Conservation (phyloP, 129 eudicot species). For the Chrysanthemum lavandulifolium region DNA sequence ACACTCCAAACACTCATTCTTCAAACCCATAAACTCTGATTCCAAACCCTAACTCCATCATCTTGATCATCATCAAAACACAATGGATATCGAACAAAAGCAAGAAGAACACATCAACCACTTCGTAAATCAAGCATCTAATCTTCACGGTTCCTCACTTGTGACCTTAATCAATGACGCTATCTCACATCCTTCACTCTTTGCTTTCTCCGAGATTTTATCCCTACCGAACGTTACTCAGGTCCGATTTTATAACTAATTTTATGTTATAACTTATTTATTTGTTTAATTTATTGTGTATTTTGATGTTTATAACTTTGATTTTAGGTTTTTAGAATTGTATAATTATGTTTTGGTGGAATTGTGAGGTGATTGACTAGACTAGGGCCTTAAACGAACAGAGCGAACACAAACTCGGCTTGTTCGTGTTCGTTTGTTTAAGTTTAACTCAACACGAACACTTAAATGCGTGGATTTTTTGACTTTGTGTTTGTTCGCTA, state of each 20-base stretch:
- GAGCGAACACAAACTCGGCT: not conserved
- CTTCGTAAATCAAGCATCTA: constrained; percentile 30
- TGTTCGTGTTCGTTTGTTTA: too few species aligned
- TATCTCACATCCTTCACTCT: constrained; percentile 37
- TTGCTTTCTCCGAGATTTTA: constrained; percentile 37
- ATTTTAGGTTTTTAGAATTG: not conserved
- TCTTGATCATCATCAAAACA: not conserved
- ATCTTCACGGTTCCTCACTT: constrained; percentile 16
- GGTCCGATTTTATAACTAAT: constrained; percentile 19
- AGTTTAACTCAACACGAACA: too few species aligned
- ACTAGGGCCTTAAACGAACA: too few species aligned
- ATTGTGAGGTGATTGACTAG: too few species aligned
- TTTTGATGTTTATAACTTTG: too few species aligned
- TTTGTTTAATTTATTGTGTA: not conserved
- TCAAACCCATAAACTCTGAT: not conserved
- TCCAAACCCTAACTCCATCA: constrained; percentile 20
- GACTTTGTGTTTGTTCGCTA: too few species aligned
- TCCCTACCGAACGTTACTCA: constrained; percentile 25
- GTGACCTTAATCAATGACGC: constrained; percentile 27
- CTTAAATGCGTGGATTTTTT: too few species aligned
- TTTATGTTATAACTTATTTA: not conserved
- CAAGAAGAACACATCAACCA: constrained; percentile 36
- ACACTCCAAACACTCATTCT: not conserved
- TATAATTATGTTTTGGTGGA: too few species aligned
- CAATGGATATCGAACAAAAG: constrained; percentile 36